Base-by-base conservation (phyloP, 192 early-diverging fungal genomes). In the Gryganskiella cystojenkinii region DNA sequence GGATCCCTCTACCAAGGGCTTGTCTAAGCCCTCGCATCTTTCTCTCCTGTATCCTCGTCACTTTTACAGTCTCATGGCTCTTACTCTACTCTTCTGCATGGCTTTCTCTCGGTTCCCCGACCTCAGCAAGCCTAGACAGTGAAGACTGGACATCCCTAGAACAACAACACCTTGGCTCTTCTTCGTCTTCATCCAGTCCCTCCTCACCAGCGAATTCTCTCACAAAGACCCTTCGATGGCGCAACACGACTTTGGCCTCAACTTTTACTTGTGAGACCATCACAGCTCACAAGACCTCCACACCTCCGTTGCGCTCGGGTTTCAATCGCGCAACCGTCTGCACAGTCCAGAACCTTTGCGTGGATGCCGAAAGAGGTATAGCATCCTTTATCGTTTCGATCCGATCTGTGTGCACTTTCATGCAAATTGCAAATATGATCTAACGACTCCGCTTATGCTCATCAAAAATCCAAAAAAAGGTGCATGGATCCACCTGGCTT, bases 21-120 rank as follows among this genome's bases (percentile, higher is more conserved):
- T 78, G 53, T 54, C 74, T 78, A 49, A 69, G 66, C 3, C 74
- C 74, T 27, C 74, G 74, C 45, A 69, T 78, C 54, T 69, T 78
- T 37, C 55, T 78, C 40, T 57, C 58, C 33, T 68, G 66, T 56
- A 69, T 78, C 61, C 27, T 78, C 7, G 35, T 46, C 46, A 64
- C 61, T 55, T 78, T 78, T 43, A 56, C 43, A 5, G 4, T 78
- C 55, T 69, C 67, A 0, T 78, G 61, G 61, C 56, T 78, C 20
- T 24, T 69, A 9, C 60, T 78, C 28, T 78, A 64, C 43, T 68
- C 74, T 0, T 78, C 62, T 40, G 57, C 74, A 0, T 47, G 27
- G 1, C 22, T 64, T 45, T 71, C 69, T 3, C 46, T 71, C 45
- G 54, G 45, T 15, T 61, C 61, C 46, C 45, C 33, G 22, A 46